Evolutionary conservation across 2,329 filamentous ascomycete species (phyloP).

Genomic region (Waltergamsia citrina): DNA sequence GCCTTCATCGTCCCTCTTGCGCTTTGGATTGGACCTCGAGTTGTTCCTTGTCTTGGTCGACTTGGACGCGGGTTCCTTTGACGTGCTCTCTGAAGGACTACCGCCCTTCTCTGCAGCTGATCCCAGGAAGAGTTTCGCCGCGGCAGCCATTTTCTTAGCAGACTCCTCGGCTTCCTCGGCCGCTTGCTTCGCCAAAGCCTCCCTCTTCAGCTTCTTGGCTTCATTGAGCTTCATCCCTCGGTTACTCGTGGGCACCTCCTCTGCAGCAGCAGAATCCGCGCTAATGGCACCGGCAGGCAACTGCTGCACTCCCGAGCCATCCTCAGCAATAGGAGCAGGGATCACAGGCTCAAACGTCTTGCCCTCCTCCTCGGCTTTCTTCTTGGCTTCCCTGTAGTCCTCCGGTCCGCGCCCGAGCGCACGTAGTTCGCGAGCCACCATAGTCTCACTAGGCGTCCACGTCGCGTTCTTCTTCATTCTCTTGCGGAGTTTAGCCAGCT

Average conservation of each 20-base stretch:
- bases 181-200: constrained; percentile 51
- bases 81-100: neutral
- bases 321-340: constrained; percentile 28
- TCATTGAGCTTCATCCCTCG: constrained; percentile 72
- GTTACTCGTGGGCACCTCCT: constrained; percentile 58
- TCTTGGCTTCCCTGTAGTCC: constrained; percentile 51
- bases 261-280: constrained; percentile 42
- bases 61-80: constrained; percentile 1
- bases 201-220: constrained; percentile 64
- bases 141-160: constrained; percentile 40
- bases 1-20: constrained; percentile 31
- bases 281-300: constrained; percentile 52
- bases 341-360: constrained; percentile 43
- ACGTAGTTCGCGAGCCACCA: constrained; percentile 73
- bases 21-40: constrained; percentile 27
- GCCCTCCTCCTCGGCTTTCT: constrained; percentile 56
- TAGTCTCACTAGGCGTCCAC: constrained; percentile 77
- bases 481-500: constrained; percentile 63
- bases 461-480: constrained; percentile 88
- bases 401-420: constrained; percentile 57
- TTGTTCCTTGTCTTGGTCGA: constrained; percentile 11
- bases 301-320: constrained; percentile 39
- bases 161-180: constrained; percentile 54
- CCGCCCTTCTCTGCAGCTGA: too few relatives aligned
- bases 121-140: constrained; percentile 34